Evolutionary conservation across 2,329 filamentous ascomycete genomes (phyloP).

Genomic region (Diaporthe sp.): DNA sequence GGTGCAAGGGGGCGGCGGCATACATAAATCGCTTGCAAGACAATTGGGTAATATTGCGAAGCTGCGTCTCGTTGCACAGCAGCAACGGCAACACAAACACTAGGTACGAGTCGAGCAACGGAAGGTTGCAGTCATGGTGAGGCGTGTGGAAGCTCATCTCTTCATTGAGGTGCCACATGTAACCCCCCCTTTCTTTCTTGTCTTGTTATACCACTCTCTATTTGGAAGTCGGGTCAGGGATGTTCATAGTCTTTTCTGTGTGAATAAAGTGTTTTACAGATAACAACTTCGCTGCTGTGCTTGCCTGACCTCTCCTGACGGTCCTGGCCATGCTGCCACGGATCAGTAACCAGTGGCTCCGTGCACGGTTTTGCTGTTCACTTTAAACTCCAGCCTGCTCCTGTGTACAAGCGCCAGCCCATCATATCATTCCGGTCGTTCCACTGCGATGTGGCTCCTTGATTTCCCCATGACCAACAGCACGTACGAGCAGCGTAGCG

Average conservation of each 20-base stretch:
- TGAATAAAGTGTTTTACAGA: slow-evolving; percentile 30
- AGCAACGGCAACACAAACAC: slow-evolving; percentile 27
- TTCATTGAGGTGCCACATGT: slow-evolving; percentile 31
- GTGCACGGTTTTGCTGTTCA: neutral
- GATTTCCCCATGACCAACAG: neutral
- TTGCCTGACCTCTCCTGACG: neutral
- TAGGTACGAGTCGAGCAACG: slow-evolving; percentile 34
- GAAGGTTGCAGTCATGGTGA: slow-evolving; percentile 36
- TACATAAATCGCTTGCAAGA: slow-evolving; percentile 36
- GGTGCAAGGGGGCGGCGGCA: slow-evolving; percentile 24
- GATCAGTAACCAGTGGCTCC: neutral
- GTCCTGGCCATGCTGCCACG: neutral
- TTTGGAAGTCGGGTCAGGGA: slow-evolving; percentile 33
- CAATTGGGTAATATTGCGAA: slow-evolving; percentile 37
- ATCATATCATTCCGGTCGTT: neutral
- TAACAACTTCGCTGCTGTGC: neutral
- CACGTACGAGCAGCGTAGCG: neutral
- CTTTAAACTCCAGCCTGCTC: neutral
- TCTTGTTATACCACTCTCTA: slow-evolving; percentile 39
- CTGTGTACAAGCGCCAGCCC: neutral
- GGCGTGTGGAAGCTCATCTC: slow-evolving; percentile 32
- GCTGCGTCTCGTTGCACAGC: slow-evolving; percentile 34
- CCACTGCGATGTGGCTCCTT: neutral
- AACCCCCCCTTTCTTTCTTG: neutral
- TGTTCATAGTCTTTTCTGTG: slow-evolving; percentile 29